Evolutionary conservation across 2,329 filamentous ascomycete species (phyloP), one percentile per base, ranked within the genome.

Genomic region (Escovopsis sp.): DNA sequence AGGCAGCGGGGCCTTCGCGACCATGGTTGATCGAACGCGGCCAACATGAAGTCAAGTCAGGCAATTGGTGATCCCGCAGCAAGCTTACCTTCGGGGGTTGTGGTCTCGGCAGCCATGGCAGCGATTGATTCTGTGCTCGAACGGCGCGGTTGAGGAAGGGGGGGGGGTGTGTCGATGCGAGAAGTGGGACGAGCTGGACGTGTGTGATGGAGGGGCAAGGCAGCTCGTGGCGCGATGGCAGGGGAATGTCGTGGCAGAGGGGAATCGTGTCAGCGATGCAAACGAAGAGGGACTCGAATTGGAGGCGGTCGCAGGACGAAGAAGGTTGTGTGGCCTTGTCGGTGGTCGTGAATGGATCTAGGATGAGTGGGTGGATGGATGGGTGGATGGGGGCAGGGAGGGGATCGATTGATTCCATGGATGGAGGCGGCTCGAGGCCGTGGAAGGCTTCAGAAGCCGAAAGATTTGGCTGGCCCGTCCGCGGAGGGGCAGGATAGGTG

Each of bases 401-500:
- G 19, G 19, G 19, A 9, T 23, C 19, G 19, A 23, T 21, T 21
- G 19, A 21, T 21, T 43, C 19, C 19, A 21, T 21, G 19, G n/a
- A n/a, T 21, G 19, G 19, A 21, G 19, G 19, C 5, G 19, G 19
- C 19, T 21, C 19, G 19, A 21, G 21, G 21, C 21, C 21, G 6
- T 52, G 53, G 60, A 63, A 63, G 49, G 55, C 56, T 48, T 53
- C 52, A 60, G 60, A 63, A 63, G 55, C 53, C 48, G 47, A 58
- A 58, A 58, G 56, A 59, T 54, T 43, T 45, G 39, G 36, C 31
- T 15, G 39, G 39, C 39, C 36, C 25, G 41, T 34, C 40, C 43
- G 46, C 36, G 21, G 42, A 44, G 41, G 41, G 39, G 42, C 37
- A 39, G 33, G 46, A 46, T 49, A 36, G 33, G 16, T 26, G 17